These are phyloP conservation scores for Ogataea angusta DNA, from an alignment of 805 yeast species.

Conservation along the genomic window DNA sequence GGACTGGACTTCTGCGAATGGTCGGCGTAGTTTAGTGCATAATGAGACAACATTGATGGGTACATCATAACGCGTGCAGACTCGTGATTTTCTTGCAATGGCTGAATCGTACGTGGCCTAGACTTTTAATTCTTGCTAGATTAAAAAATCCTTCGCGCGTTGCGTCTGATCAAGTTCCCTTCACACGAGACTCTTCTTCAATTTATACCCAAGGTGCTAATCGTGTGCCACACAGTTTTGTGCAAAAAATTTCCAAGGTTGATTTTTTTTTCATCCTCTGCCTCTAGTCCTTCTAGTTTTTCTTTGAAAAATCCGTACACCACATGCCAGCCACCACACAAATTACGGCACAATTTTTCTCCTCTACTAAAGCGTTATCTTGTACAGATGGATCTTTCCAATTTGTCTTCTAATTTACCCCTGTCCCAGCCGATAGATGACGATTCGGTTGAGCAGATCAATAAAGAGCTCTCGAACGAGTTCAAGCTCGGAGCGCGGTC, in stretches of 20 bases:
- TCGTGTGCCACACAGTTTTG: conserved; percentile 11
- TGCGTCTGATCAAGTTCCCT: conserved; percentile 2
- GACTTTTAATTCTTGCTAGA: background rate
- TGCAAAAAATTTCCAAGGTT: background rate
- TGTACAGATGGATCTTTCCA: conserved; percentile 56
- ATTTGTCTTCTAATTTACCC: conserved; percentile 54
- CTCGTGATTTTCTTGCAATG: background rate
- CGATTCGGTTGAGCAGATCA: conserved; percentile 45
- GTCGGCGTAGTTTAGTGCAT: conserved; percentile 13
- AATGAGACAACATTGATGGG: conserved; percentile 22
- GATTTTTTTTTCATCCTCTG: conserved; percentile 2
- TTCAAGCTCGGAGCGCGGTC: conserved; percentile 71
- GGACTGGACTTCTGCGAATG: conserved; percentile 6
- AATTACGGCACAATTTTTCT: conserved; percentile 6
- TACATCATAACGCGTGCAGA: conserved; percentile 12
- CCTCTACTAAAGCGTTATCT: conserved; percentile 1
- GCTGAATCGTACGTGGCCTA: background rate
- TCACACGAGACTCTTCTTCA: conserved; percentile 5
- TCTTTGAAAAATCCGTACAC: background rate
- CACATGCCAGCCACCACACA: background rate
- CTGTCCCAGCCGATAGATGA: conserved; percentile 47
- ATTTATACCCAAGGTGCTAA: conserved; percentile 4
- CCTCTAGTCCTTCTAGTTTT: no score
- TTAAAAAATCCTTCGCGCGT: conserved; percentile 1
- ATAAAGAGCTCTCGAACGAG: conserved; percentile 54